phyloP scores from a whole-genome alignment of 108 stramenopile genomes.

The Seminavis robusta region DNA sequence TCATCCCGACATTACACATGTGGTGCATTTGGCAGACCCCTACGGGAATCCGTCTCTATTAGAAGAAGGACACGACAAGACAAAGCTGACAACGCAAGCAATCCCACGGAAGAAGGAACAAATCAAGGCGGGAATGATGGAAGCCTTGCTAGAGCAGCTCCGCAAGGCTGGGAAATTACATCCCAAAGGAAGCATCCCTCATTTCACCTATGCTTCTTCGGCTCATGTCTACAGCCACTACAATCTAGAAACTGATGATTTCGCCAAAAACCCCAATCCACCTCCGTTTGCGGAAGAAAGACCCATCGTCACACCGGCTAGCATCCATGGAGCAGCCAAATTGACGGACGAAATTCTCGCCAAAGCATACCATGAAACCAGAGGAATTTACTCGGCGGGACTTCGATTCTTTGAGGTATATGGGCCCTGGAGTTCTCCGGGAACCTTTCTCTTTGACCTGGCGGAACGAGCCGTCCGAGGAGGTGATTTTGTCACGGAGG shows the following conservation, averaged over 20 bases:
- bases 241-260: constrained; percentile 11
- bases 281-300: constrained; percentile 37
- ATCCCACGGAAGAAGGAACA: constrained; percentile 61
- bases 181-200: constrained; percentile 34
- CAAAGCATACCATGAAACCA: constrained; percentile 61
- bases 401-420: constrained; percentile 86
- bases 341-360: constrained; percentile 76
- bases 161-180: constrained; percentile 13
- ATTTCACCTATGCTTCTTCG: constrained; percentile 46
- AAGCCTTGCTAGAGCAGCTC: constrained; percentile 72
- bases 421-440: constrained; percentile 81
- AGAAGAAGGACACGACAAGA: constrained; percentile 6
- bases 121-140: constrained; percentile 73
- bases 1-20: constrained; percentile 77
- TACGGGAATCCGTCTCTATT: constrained; percentile 7
- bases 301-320: constrained; percentile 60
- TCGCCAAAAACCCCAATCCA: constrained; percentile 21
- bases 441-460: constrained; percentile 71
- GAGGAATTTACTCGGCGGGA: constrained; percentile 71
- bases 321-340: constrained; percentile 71
- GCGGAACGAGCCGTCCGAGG: constrained; percentile 55
- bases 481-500: constrained; percentile 6
- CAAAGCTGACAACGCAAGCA: constrained; percentile 32
- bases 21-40: constrained; percentile 73
- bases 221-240: constrained; percentile 40